Evolutionary conservation across 805 yeast genomes (phyloP).

Genomic region (Metschnikowia drakensbergensis): DNA sequence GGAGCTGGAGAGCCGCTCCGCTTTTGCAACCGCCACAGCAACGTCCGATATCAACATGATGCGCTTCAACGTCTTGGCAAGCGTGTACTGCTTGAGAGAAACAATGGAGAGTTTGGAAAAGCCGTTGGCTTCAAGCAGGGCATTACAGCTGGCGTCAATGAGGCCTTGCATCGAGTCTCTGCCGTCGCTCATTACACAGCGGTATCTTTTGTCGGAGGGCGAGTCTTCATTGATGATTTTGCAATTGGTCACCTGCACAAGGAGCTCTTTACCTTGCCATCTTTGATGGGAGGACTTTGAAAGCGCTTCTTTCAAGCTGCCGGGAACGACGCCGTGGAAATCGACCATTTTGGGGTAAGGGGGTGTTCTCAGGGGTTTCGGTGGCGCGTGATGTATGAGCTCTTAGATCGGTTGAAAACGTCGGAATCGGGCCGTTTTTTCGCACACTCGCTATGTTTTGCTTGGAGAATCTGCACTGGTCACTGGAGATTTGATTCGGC

Average conservation of each 20-base stretch:
- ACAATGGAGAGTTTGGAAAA: constrained; percentile 45
- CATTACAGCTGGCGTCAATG: constrained; percentile 41
- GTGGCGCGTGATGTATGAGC: background rate
- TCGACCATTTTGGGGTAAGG: constrained; percentile 12
- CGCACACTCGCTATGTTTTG: background rate
- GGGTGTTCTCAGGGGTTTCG: background rate
- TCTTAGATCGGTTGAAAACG: background rate
- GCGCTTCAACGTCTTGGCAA: constrained; percentile 47
- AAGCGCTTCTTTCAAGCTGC: constrained; percentile 25
- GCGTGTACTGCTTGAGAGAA: constrained; percentile 37
- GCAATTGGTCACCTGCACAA: constrained; percentile 33
- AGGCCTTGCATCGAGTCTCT: constrained; percentile 35
- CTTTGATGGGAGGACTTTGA: constrained; percentile 19
- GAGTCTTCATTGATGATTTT: constrained; percentile 27
- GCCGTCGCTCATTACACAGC: constrained; percentile 41
- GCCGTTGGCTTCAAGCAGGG: constrained; percentile 38
- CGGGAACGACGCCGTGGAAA: constrained; percentile 22
- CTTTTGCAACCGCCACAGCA: constrained; percentile 38
- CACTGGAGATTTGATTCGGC: background rate
- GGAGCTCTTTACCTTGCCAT: constrained; percentile 28
- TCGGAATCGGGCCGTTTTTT: background rate
- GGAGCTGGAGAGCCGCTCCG: constrained; percentile 33
- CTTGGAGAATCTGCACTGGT: background rate
- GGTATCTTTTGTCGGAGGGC: constrained; percentile 23
- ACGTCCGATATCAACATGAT: constrained; percentile 47